Percentiles rank a stretch among this genome's conserved stretches.
Conservation (phyloP, 1,139 yeast species). For the Arxiozyma bovina region DNA sequence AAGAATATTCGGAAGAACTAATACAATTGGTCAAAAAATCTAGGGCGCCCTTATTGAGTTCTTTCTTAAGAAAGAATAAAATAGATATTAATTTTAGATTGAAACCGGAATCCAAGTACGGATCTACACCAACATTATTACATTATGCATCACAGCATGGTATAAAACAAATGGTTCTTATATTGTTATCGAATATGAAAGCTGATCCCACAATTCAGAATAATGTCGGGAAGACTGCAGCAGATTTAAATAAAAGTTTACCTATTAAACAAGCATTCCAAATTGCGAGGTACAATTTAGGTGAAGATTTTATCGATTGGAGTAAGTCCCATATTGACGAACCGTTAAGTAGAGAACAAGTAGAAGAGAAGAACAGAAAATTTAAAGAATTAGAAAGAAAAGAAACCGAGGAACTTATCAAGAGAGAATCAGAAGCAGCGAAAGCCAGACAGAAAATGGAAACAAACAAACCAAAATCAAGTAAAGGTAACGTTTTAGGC, state of each 20-base stretch:
- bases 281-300: slow-evolving; percentile 54
- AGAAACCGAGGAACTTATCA: slow-evolving; percentile 28
- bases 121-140: slow-evolving; percentile 60
- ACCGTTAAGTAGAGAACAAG: slow-evolving; percentile 55
- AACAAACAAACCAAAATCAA: slow-evolving; percentile 21
- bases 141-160: slow-evolving; percentile 73
- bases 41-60: slow-evolving; percentile 64
- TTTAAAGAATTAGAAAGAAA: slow-evolving; percentile 36
- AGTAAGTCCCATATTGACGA: slow-evolving; percentile 53
- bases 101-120: slow-evolving; percentile 45
- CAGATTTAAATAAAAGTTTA: slow-evolving; percentile 43
- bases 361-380: slow-evolving; percentile 38
- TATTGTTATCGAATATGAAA: slow-evolving; percentile 53
- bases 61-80: slow-evolving; percentile 52
- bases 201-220: slow-evolving; percentile 61
- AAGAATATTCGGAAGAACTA: slow-evolving; percentile 48
- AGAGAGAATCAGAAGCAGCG: slow-evolving; percentile 29
- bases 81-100: slow-evolving; percentile 45
- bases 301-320: slow-evolving; percentile 71
- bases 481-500: slow-evolving; percentile 24
- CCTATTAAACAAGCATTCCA: slow-evolving; percentile 54
- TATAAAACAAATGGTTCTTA: slow-evolving; percentile 56
- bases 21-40: slow-evolving; percentile 56
- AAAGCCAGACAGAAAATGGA: slow-evolving; percentile 23
- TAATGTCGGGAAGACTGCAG: slow-evolving; percentile 53